Evolutionary conservation across 805 yeast species (phyloP), one percentile per base, ranked within the genome.

Genomic region (Alloascoidea hylecoeti): DNA sequence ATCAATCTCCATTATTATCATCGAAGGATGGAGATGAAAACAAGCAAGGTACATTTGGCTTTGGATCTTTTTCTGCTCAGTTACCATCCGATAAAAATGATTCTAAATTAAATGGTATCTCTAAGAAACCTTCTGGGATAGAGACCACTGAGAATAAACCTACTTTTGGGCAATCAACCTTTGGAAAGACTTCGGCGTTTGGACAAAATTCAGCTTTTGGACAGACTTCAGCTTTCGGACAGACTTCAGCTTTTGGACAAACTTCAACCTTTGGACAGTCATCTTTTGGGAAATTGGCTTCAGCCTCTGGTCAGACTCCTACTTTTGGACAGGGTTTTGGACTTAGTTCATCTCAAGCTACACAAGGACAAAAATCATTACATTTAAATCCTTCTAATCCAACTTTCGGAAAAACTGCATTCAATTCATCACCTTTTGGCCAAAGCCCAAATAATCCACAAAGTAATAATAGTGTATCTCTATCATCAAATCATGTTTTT

Each of bases 51-150:
- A 39, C 33, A 13, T 35, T 48, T 16, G 39, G 42, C 9, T 40
- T 42, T 34, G 48, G 44, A 3, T 15, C 44, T 15, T 33, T 36
- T 13, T 33, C 39, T 19, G 27, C 42, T n/a, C n/a, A n/a, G n/a
- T n/a, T n/a, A n/a, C n/a, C n/a, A n/a, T n/a, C n/a, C n/a, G n/a
- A n/a, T n/a, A n/a, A n/a, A n/a, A 17, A 15, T 33, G 15, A 23
- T 19, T 9, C 12, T 6, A 23, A 14, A n/a, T 14, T 15, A 3
- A 9, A 49, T 3, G 44, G 46, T 35, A 50, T 50, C 9, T 30
- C 41, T 12, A 33, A 44, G 41, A 60, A 57, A 9, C 37, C 51
- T 12, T 30, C 48, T 28, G 40, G 45, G 5, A 49, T 51, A 44
- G 53, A 50, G 5, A 23, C 45, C 17, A 33, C 46, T 16, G 32